Conservation (phyloP, 1,284 basidiomycete species). For the Rhodotorula sp. region DNA sequence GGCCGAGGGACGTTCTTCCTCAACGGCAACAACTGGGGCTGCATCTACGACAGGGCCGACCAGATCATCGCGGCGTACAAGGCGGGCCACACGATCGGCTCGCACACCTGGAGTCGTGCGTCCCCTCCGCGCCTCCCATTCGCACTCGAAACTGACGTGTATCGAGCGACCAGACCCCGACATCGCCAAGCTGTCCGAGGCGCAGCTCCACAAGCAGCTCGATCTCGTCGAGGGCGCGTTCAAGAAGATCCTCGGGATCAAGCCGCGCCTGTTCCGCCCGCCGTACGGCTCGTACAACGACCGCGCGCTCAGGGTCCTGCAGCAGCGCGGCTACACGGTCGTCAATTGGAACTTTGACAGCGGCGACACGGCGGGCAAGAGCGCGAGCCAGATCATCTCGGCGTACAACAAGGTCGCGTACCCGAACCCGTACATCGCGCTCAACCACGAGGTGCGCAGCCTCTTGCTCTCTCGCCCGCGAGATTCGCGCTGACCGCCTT, state of each 20-base stretch:
- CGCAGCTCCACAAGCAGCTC: slow-evolving; percentile 42
- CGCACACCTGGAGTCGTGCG: slow-evolving; percentile 43
- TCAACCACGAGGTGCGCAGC: slow-evolving; percentile 39
- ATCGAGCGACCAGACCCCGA: slow-evolving; percentile 42
- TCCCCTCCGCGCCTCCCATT: background rate
- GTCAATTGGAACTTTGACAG: slow-evolving; percentile 43
- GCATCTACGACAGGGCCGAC: slow-evolving; percentile 45
- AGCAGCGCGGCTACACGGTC: slow-evolving; percentile 44
- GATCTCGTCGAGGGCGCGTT: slow-evolving; percentile 42
- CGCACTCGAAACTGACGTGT: slow-evolving; percentile 20
- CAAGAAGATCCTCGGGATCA: slow-evolving; percentile 47
- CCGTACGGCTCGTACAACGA: slow-evolving; percentile 42
- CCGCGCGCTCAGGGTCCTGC: slow-evolving; percentile 37
- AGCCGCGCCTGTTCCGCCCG: slow-evolving; percentile 44
- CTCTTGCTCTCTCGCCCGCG: background rate
- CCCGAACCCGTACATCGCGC: slow-evolving; percentile 26
- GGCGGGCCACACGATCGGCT: slow-evolving; percentile 47
- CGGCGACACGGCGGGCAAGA: slow-evolving; percentile 33
- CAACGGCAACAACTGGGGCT: slow-evolving; percentile 46
- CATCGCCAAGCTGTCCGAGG: slow-evolving; percentile 39
- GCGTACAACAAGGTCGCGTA: slow-evolving; percentile 29
- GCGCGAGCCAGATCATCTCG: slow-evolving; percentile 14
- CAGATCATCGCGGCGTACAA: slow-evolving; percentile 40
- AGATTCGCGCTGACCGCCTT: background rate
- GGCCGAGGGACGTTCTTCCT: slow-evolving; percentile 44